These are phyloP conservation scores for Cryptococcus maquisensis DNA, from an alignment of 1,284 basidiomycete genomes.

Conservation along the genomic window DNA sequence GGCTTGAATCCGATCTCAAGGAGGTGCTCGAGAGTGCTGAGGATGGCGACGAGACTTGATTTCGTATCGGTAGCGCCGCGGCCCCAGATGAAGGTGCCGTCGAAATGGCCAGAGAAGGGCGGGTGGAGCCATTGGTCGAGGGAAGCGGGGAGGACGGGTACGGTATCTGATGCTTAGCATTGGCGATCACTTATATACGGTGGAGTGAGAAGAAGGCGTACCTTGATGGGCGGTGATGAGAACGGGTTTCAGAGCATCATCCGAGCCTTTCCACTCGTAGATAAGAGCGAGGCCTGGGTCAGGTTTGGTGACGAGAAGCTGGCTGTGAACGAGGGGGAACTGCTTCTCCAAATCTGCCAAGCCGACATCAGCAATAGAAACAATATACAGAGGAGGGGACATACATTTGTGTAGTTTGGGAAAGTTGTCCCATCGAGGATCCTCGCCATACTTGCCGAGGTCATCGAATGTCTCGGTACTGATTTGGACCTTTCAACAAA, in stretches of 20 bases:
- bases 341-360: no score
- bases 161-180: not conserved
- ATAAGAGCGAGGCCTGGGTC: not conserved
- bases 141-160: not conserved
- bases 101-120: conserved; percentile 11
- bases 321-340: no score
- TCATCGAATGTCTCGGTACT: no score
- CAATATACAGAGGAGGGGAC: no score
- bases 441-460: no score
- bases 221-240: conserved; percentile 13
- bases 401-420: no score
- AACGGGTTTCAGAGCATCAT: conserved; percentile 3
- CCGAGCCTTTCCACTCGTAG: conserved; percentile 5
- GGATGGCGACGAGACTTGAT: conserved; percentile 11
- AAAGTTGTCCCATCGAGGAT: no score
- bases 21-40: conserved; percentile 10
- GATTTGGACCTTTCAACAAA: no score
- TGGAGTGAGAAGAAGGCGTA: no score
- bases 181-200: conserved; percentile 4
- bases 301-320: conserved; percentile 7
- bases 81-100: conserved; percentile 14
- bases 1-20: conserved; percentile 50
- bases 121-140: conserved; percentile 10
- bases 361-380: no score
- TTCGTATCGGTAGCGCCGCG: conserved; percentile 16